A percentile compares a stretch with the other conserved stretches of the same genome.
Evolutionary conservation across 1,139 yeast genomes (phyloP).

Genomic region (Ogataea hybrid): DNA sequence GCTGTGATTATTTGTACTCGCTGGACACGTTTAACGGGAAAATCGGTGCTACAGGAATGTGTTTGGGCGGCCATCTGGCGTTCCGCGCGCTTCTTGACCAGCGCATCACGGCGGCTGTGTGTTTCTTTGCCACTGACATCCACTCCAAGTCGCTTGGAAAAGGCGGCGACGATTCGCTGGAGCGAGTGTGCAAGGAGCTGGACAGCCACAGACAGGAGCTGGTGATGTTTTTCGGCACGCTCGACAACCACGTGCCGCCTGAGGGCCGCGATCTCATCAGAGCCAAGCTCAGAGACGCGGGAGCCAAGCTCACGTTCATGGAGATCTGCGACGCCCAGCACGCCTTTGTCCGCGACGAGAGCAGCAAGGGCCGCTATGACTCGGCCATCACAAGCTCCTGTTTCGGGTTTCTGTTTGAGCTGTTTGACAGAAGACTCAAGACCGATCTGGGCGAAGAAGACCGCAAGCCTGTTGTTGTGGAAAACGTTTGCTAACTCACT

Average conservation of each 20-base stretch:
- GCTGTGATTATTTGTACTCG: constrained; percentile 58
- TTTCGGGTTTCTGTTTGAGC: constrained; percentile 63
- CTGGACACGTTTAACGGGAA: constrained; percentile 68
- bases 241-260: constrained; percentile 79
- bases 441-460: constrained; percentile 65
- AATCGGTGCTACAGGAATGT: constrained; percentile 85
- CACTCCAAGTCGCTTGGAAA: constrained; percentile 65
- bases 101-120: constrained; percentile 64
- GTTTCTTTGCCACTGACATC: constrained; percentile 82
- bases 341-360: constrained; percentile 78
- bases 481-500: constrained; percentile 54
- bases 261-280: constrained; percentile 76
- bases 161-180: constrained; percentile 66
- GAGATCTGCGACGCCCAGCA: constrained; percentile 82
- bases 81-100: constrained; percentile 69
- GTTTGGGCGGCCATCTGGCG: constrained; percentile 83
- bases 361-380: constrained; percentile 76
- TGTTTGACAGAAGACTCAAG: constrained; percentile 67
- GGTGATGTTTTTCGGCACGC: constrained; percentile 71
- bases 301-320: constrained; percentile 64
- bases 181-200: constrained; percentile 48
- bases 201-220: constrained; percentile 45
- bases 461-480: constrained; percentile 47
- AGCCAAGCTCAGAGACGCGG: constrained; percentile 53
- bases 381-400: constrained; percentile 71